Evolutionary conservation across 2,329 filamentous ascomycete genomes (phyloP), one percentile per base, ranked within the genome.

Genomic region (Fusarium verrucosum): DNA sequence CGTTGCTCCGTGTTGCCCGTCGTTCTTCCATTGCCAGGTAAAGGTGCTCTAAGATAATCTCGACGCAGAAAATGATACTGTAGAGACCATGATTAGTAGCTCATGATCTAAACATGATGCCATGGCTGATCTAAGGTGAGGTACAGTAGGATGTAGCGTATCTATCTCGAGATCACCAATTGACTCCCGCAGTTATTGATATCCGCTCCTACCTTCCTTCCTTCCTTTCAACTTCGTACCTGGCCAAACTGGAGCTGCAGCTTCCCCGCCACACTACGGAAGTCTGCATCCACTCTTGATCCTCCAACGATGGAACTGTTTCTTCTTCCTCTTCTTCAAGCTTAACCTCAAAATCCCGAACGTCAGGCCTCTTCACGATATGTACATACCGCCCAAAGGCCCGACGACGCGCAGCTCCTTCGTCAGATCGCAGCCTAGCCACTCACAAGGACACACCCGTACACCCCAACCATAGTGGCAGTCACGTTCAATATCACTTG

Each of bases 261-360:
- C 55, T 65, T 61, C 60, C 63, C 63, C 53, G 53, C 63, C 58
- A 45, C 58, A 41, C 58, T 49, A 66, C 44, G 58, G 40, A 61
- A 44, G 32, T 43, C 33, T 30, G 49, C 57, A 50, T 53, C 63
- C 63, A 64, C 63, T 60, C 44, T 54, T 66, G 35, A 36, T 16
- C 33, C 35, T 58, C 32, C 45, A 38, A 35, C 41, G 20, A 57
- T 41, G 45, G 62, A 55, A 32, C 38, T 43, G 25, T 37, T 58
- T 58, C 30, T 32, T 38, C 52, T 58, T 58, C 30, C 28, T 38
- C 52, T 46, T 46, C 28, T 32, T 42, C 52, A 55, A 32, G 46
- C 44, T 50, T 54, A 45, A 53, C 44, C 40, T 45, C 46, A 22
- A 65, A 35, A 51, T 63, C 47, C 57, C 47, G 45, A 65, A 47